phyloP scores from a whole-genome alignment of 208 protist species.

The Entamoeba moshkovskii region DNA sequence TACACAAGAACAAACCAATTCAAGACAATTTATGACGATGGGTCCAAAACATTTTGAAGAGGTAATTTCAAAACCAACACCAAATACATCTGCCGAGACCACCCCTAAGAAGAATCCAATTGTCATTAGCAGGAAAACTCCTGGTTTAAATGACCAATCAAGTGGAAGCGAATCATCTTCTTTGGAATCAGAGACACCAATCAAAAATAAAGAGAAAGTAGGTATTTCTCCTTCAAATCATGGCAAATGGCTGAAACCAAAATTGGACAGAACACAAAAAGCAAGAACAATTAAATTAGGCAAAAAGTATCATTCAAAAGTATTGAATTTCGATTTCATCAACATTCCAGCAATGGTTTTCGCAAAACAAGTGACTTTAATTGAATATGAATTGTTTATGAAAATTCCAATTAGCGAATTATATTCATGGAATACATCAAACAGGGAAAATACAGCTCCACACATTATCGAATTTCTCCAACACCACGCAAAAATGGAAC shows the following conservation, averaged over 20 bases:
- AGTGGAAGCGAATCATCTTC: not conserved
- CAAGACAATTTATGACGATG: too few species aligned
- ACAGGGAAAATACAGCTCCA: not conserved
- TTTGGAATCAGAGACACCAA: not conserved
- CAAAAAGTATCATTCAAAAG: not conserved
- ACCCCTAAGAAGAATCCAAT: not conserved
- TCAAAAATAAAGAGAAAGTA: not conserved
- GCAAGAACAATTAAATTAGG: not conserved
- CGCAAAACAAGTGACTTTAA: not conserved
- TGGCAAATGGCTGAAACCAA: too few species aligned
- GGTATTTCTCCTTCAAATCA: not conserved
- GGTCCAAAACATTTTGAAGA: not conserved
- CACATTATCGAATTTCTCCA: not conserved
- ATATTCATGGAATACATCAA: not conserved
- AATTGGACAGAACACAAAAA: not conserved
- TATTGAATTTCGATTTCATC: not conserved
- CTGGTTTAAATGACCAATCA: not conserved
- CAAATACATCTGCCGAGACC: not conserved
- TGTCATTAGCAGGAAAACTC: not conserved
- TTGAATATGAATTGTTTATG: not conserved
- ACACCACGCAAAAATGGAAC: not conserved
- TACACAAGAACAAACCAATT: not conserved
- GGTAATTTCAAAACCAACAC: not conserved
- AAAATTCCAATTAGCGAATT: not conserved
- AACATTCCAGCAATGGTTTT: not conserved